Evolutionary conservation across 257 asterid species (phyloP).

Genomic region (Thymus quinquecostatus): DNA sequence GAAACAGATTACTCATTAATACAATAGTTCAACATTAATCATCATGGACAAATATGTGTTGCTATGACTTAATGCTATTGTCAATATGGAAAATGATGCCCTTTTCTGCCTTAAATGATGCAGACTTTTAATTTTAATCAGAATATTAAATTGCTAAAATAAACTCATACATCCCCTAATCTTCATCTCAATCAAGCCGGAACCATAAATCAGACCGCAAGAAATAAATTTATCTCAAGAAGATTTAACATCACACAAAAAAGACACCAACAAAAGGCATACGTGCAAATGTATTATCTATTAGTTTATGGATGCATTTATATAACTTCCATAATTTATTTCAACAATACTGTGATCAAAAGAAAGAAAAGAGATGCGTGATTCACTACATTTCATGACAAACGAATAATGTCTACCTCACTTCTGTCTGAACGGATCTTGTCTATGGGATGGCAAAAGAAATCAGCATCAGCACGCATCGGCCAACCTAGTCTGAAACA

Average conservation of each 20-base stretch:
- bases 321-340: neutral
- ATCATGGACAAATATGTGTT: neutral
- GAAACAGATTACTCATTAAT: neutral
- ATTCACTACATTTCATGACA: slow-evolving; percentile 7
- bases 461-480: slow-evolving; percentile 97
- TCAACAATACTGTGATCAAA: slow-evolving; percentile 10
- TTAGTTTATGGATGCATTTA: neutral
- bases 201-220: neutral
- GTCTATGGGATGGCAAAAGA: slow-evolving; percentile 67
- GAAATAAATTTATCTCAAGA: neutral
- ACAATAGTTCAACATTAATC: neutral
- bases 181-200: neutral
- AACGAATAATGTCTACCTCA: slow-evolving; percentile 47
- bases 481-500: slow-evolving; percentile 98
- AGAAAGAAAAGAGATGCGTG: slow-evolving; percentile 23
- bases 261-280: neutral
- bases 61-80: neutral
- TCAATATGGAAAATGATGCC: neutral
- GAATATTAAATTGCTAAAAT: neutral
- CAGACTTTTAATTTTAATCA: neutral
- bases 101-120: neutral
- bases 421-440: slow-evolving; percentile 43
- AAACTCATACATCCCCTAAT: neutral
- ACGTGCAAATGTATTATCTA: neutral
- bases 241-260: slow-evolving; percentile 15